Percentiles rank a stretch among this genome's conserved stretches.
Conservation (phyloP, 139 green algal genomes). For the Trebouxia sp. region DNA sequence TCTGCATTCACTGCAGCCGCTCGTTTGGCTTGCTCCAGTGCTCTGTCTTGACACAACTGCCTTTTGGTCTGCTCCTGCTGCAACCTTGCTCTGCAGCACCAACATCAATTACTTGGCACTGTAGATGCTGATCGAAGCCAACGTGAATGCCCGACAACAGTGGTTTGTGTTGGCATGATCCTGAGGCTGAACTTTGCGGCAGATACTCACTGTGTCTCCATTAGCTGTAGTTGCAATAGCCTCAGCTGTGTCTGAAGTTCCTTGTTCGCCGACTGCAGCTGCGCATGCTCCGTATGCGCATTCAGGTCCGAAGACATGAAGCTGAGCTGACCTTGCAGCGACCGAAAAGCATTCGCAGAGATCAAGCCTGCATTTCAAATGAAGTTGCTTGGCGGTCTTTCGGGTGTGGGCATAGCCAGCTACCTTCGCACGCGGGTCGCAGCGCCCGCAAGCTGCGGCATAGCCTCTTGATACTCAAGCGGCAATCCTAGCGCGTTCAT, state of each 20-base stretch:
- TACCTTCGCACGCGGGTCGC: no score
- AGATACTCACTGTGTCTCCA: neutral
- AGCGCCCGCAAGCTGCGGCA: no score
- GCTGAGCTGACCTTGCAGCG: no score
- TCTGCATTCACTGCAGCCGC: constrained; percentile 6
- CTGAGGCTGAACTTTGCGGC: neutral
- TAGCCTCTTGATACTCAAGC: no score
- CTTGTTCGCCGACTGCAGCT: neutral
- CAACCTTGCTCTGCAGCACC: neutral
- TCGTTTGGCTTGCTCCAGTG: neutral
- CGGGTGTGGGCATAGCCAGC: no score
- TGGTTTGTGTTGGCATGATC: neutral
- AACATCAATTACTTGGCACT: neutral
- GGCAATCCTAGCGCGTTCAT: no score
- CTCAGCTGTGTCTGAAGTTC: neutral
- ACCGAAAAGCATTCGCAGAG: no score
- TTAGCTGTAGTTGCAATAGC: neutral
- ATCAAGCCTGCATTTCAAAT: no score
- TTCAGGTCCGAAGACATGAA: no score
- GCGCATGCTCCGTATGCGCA: no score
- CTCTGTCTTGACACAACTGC: neutral
- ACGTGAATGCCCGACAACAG: neutral
- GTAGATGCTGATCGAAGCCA: neutral
- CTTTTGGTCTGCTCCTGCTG: neutral
- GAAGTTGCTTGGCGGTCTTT: no score